Evolutionary conservation across 352 stramenopile species (phyloP).

Genomic region (Phytophthora cryptogea): DNA sequence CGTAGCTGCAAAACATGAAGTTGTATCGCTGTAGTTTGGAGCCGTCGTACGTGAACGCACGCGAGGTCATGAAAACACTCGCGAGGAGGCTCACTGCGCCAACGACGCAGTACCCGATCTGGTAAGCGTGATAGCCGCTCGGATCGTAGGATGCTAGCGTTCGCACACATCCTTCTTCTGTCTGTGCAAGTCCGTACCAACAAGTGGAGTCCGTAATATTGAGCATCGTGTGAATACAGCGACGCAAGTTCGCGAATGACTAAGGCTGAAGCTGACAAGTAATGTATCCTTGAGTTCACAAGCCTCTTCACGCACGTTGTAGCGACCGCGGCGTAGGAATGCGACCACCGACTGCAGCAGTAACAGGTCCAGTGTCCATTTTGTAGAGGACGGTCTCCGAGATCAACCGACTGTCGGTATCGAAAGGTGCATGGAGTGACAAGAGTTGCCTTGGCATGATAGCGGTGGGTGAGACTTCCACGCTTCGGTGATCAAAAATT

Average conservation of each 20-base stretch:
- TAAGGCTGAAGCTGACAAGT: background rate
- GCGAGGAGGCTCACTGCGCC: constrained; percentile 14
- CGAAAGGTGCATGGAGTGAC: constrained; percentile 1
- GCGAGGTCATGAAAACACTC: constrained; percentile 15
- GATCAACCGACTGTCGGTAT: background rate
- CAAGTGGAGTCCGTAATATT: constrained; percentile 43
- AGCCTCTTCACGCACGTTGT: constrained; percentile 1
- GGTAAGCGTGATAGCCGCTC: constrained; percentile 19
- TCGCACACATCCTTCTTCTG: constrained; percentile 17
- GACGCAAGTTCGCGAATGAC: constrained; percentile 16
- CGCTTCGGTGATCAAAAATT: background rate
- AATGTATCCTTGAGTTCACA: constrained; percentile 3
- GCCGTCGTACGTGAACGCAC: constrained; percentile 26
- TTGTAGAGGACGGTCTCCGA: constrained; percentile 21
- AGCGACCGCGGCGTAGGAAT: constrained; percentile 3
- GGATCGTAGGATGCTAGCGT: constrained; percentile 30
- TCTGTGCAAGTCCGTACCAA: constrained; percentile 26
- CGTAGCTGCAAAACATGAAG: constrained; percentile 33
- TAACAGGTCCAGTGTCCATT: constrained; percentile 13
- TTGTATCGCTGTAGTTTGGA: constrained; percentile 33
- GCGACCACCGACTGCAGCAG: constrained; percentile 10
- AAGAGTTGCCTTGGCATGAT: constrained; percentile 3
- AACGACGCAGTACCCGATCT: constrained; percentile 29
- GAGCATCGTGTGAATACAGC: constrained; percentile 3
- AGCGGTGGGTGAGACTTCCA: background rate